Evolutionary conservation across 2,329 filamentous ascomycete species (phyloP).

Genomic region (Neofusicoccum sp.): DNA sequence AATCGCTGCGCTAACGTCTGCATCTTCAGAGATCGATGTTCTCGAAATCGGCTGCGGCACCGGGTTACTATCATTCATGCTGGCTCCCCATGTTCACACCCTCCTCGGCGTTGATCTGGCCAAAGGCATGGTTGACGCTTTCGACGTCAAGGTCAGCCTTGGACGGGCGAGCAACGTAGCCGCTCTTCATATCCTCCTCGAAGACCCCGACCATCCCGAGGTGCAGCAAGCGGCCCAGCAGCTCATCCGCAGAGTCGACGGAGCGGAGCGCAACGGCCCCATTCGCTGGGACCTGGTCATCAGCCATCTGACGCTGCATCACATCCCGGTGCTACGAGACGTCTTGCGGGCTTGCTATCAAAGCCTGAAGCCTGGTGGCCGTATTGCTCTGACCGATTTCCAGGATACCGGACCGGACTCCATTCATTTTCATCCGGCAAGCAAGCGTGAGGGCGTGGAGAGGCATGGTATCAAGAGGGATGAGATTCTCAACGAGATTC

Average conservation of each 20-base stretch:
- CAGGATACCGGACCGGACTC: conserved; percentile 59
- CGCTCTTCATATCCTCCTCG: conserved; percentile 51
- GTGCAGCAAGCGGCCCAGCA: conserved; percentile 26
- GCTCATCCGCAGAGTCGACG: conserved; percentile 38
- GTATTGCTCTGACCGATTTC: conserved; percentile 59
- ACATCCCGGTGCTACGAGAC: conserved; percentile 51
- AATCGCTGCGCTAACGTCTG: neutral
- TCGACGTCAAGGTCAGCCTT: conserved; percentile 47
- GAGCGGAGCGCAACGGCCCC: neutral
- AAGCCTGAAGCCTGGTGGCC: conserved; percentile 52
- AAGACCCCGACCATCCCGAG: conserved; percentile 42
- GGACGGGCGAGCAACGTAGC: conserved; percentile 44
- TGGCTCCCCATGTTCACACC: conserved; percentile 52
- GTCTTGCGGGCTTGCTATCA: conserved; percentile 52
- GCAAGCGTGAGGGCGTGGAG: conserved; percentile 58
- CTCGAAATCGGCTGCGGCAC: conserved; percentile 63
- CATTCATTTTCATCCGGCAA: conserved; percentile 54
- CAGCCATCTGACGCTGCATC: conserved; percentile 59
- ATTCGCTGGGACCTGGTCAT: conserved; percentile 53
- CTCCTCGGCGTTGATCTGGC: conserved; percentile 59
- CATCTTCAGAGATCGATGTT: conserved; percentile 43
- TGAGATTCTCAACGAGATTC: conserved; percentile 48
- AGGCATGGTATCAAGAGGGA: conserved; percentile 53
- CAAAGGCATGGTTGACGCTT: conserved; percentile 57
- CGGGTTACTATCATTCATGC: conserved; percentile 54